These are phyloP conservation scores for Pinus tabuliformis DNA, from an alignment of 75 land plant species.

Conservation along the genomic window DNA sequence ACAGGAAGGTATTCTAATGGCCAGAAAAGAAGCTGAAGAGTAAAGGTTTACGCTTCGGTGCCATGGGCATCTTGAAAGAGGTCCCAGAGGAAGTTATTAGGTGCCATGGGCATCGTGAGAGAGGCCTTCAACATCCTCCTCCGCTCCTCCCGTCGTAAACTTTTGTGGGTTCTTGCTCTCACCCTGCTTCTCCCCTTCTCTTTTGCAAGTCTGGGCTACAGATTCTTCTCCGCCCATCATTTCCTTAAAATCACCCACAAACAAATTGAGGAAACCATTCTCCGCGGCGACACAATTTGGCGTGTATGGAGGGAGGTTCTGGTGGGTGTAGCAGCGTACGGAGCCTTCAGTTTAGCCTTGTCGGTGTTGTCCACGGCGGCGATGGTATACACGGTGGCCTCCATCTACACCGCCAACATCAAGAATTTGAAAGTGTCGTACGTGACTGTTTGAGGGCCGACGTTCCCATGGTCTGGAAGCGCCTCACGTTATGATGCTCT, in stretches of 20 bases:
- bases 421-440: conserved; percentile 7
- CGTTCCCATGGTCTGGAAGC: conserved; percentile 46
- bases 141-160: too few species aligned
- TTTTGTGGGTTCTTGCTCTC: too few species aligned
- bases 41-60: too few species aligned
- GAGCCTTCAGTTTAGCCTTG: conserved; percentile 1
- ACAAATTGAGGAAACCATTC: not conserved
- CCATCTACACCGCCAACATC: conserved; percentile 18
- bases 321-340: conserved; percentile 9
- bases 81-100: too few species aligned
- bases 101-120: too few species aligned
- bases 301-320: conserved; percentile 8
- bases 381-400: conserved; percentile 41
- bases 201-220: conserved; percentile 39
- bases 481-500: conserved; percentile 22
- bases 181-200: not conserved
- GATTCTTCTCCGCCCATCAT: conserved; percentile 11
- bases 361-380: conserved; percentile 23
- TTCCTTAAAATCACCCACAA: conserved; percentile 25
- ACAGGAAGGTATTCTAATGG: too few species aligned
- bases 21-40: too few species aligned
- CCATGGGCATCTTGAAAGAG: too few species aligned
- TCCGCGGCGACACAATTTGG: conserved; percentile 12
- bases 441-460: conserved; percentile 18
- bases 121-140: too few species aligned